Evolutionary conservation across 257 asterid species (phyloP), one percentile per base, ranked within the genome.

Genomic region (Coffea canephora): DNA sequence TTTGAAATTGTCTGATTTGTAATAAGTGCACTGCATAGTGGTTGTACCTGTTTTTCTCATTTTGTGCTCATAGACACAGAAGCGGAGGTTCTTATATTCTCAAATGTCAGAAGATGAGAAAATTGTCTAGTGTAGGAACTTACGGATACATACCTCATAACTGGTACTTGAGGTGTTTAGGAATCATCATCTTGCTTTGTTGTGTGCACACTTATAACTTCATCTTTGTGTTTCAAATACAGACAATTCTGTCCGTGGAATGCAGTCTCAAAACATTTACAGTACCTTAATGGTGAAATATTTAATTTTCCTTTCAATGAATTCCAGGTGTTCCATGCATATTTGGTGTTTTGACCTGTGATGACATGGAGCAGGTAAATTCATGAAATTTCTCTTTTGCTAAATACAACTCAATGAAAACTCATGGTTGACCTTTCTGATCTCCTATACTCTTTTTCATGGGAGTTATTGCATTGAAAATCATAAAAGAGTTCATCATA

Each of bases 301-400:
- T 54, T 12, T 13, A 54, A 54, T 54, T 4, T 54, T 5, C 61
- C 71, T 36, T 71, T 19, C 65, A 57, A 74, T 78, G 80, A 77
- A 70, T 69, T 81, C 74, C 88, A 94, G 97, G 98, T 78, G 96
- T 94, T 76, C 98, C 99, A 75, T 95, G 99, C 96, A 88, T 95
- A 85, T 95, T 39, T 39, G 43, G 43, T 39, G 43, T 39, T 39
- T 39, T 39, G 43, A 39, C 43, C 43, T 39, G 43, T 77, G 97
- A 95, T 14, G 79, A 86, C 87, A 90, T 95, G 97, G 98, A 93
- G 19, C 99, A 93, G 98, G 98, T 95, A 87, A 83, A 75, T 80
- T 7, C 36, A 41, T 69, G 21, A 18, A 50, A 15, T 57, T 46
- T 52, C 14, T 66, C 1, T 83, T 80, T 66, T 62, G n/a, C 27